These are phyloP conservation scores for Colletotrichum scovillei DNA, from an alignment of 2,329 filamentous ascomycete species.

Conservation along the genomic window DNA sequence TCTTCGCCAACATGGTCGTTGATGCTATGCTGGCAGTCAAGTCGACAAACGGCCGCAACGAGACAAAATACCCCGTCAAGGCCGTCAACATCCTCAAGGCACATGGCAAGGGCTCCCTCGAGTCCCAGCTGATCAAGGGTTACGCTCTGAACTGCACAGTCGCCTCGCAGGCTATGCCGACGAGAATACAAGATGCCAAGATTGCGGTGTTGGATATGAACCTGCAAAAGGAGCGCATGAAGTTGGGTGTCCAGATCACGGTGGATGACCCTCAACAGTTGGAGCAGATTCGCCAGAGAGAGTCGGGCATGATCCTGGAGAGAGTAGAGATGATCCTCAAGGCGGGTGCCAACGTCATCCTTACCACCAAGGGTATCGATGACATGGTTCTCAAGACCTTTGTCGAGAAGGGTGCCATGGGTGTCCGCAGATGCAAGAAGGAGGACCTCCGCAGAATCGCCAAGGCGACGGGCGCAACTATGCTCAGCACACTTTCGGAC, in stretches of 20 bases:
- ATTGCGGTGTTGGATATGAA: conserved; percentile 99
- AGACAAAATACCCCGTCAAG: conserved; percentile 98
- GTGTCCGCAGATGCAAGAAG: conserved; percentile 96
- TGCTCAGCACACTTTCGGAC: conserved; percentile 93
- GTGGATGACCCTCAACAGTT: conserved; percentile 97
- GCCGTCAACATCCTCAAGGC: conserved; percentile 99
- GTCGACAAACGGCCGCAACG: conserved; percentile 88
- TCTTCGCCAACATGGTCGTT: conserved; percentile 97
- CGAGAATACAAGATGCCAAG: conserved; percentile 90
- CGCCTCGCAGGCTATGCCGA: conserved; percentile 97
- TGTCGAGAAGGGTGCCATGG: conserved; percentile 95
- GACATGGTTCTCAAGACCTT: conserved; percentile 95
- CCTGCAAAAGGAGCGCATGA: conserved; percentile 98
- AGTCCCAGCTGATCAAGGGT: conserved; percentile 92
- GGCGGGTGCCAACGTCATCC: conserved; percentile 92
- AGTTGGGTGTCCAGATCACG: conserved; percentile 97
- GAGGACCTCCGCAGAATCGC: conserved; percentile 96
- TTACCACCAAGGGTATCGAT: conserved; percentile 99
- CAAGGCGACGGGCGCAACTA: conserved; percentile 92
- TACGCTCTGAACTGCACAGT: conserved; percentile 99
- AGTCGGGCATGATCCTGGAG: conserved; percentile 93
- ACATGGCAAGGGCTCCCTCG: conserved; percentile 90
- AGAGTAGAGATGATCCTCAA: conserved; percentile 98
- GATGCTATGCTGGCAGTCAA: conserved; percentile 97
- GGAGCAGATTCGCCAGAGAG: conserved; percentile 94